Evolutionary conservation across 2,329 filamentous ascomycete species (phyloP), one percentile per base, ranked within the genome.

Genomic region (Pseudogymnoascus destructans): DNA sequence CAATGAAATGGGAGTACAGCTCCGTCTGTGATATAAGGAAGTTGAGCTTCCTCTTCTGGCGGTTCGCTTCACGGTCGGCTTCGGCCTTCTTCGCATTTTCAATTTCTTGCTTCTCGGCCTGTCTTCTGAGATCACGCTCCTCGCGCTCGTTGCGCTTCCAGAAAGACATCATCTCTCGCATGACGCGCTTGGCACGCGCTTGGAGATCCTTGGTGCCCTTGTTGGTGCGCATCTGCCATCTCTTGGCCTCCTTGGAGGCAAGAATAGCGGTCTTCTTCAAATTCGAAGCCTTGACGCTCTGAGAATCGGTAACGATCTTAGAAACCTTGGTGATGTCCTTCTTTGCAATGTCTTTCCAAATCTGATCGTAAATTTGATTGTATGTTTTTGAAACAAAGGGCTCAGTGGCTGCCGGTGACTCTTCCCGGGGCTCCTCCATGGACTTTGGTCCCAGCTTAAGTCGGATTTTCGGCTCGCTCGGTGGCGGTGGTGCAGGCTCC

Each of bases 81-180:
- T 98, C 93, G 61, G 92, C 91, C 73, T 92, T 95, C 73, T 93
- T 91, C 15, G 93, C 93, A 67, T 93, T 95, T 70, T 98, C 93
- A 54, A 98, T 81, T 74, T 97, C 93, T 71, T 95, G 90, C 70
- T 86, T 89, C 76, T 98, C 93, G 4, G 93, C 93, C 57, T 91
- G 85, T 75, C 95, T 95, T 65, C 93, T 85, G 63, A 95, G 77
- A 70, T 98, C 93, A 61, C 93, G 88, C 70, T 98, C 93, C 70
- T 98, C 93, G 57, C 92, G 87, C 72, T 98, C 93, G 70, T 98
- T 98, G 59, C 92, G 86, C 74, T 97, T 97, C 93, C 93, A 98
- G 79, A 97, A 98, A 59, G 88, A 84, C 81, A 96, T 93, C 93
- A 98, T 98, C 73, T 98, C 93, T 70, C 93, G 84, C 93, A 98